Conservation (phyloP, 441 rosid genomes). For the Euphorbia schlechtendalii region DNA sequence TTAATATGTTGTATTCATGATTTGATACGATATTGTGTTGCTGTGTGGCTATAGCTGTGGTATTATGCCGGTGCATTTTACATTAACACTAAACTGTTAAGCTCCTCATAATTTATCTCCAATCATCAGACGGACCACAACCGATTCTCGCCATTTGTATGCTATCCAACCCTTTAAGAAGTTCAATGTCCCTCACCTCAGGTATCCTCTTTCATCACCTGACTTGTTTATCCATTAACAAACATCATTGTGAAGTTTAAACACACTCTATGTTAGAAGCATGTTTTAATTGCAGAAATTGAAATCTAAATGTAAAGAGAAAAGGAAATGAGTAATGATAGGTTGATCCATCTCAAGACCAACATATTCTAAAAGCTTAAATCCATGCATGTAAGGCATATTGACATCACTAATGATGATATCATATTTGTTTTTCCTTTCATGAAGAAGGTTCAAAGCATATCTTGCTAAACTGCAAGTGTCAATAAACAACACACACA, state of each 20-base stretch:
- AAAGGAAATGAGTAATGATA: conserved; percentile 40
- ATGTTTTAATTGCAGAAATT: neutral
- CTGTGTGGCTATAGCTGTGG: too few species aligned
- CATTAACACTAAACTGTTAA: too few species aligned
- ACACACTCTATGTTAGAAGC: neutral
- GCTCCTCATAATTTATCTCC: too few species aligned
- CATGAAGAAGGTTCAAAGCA: conserved; percentile 68
- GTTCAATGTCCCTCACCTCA: conserved; percentile 31
- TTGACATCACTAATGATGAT: conserved; percentile 64
- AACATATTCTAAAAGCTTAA: conserved; percentile 48
- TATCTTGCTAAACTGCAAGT: conserved; percentile 84
- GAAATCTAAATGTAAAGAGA: neutral
- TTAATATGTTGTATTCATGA: too few species aligned
- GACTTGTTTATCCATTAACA: conserved; percentile 44
- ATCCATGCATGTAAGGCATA: conserved; percentile 76
- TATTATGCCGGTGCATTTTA: too few species aligned
- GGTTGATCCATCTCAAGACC: conserved; percentile 54
- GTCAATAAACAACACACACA: conserved; percentile 52
- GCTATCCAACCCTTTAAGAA: conserved; percentile 18
- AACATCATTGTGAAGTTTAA: conserved; percentile 53
- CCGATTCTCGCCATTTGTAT: conserved; percentile 30
- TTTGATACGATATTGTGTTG: too few species aligned
- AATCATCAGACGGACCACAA: conserved; percentile 5
- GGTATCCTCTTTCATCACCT: conserved; percentile 38
- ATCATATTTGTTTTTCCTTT: conserved; percentile 42